Evolutionary conservation across 805 yeast species (phyloP).

Genomic region (Brettanomyces naardenensis): DNA sequence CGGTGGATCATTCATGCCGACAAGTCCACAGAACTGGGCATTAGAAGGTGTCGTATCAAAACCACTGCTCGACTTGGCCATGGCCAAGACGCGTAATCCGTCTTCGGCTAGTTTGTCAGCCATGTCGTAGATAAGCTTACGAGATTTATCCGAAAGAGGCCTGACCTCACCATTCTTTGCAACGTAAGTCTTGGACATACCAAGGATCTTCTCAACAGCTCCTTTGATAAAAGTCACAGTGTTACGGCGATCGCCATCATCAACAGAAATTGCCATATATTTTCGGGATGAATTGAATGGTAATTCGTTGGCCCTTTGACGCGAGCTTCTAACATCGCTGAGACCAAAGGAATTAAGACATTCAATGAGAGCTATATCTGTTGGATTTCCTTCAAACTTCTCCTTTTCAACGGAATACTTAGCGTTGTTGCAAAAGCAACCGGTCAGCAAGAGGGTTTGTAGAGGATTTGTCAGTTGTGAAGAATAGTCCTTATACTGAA

Average conservation of each 20-base stretch:
- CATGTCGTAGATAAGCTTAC: conserved; percentile 40
- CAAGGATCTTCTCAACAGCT: conserved; percentile 72
- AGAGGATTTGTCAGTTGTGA: conserved; percentile 48
- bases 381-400: conserved; percentile 82
- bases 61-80: conserved; percentile 48
- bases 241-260: conserved; percentile 49
- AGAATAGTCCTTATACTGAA: conserved; percentile 34
- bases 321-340: conserved; percentile 58
- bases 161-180: conserved; percentile 52
- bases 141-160: conserved; percentile 46
- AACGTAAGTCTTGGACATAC: conserved; percentile 49
- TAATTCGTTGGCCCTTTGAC: conserved; percentile 57
- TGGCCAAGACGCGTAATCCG: conserved; percentile 80
- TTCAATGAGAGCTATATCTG: conserved; percentile 87
- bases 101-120: conserved; percentile 65
- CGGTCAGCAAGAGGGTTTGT: conserved; percentile 48
- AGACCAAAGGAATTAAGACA: conserved; percentile 61
- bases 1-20: conserved; percentile 98
- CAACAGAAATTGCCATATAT: conserved; percentile 78
- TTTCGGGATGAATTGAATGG: conserved; percentile 83
- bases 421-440: conserved; percentile 71
- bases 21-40: conserved; percentile 72
- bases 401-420: conserved; percentile 60
- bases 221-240: conserved; percentile 74
- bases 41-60: conserved; percentile 42